Evolutionary conservation across 352 stramenopile genomes (phyloP), one percentile per base, ranked within the genome.

Genomic region (Phytophthora uliginosa): DNA sequence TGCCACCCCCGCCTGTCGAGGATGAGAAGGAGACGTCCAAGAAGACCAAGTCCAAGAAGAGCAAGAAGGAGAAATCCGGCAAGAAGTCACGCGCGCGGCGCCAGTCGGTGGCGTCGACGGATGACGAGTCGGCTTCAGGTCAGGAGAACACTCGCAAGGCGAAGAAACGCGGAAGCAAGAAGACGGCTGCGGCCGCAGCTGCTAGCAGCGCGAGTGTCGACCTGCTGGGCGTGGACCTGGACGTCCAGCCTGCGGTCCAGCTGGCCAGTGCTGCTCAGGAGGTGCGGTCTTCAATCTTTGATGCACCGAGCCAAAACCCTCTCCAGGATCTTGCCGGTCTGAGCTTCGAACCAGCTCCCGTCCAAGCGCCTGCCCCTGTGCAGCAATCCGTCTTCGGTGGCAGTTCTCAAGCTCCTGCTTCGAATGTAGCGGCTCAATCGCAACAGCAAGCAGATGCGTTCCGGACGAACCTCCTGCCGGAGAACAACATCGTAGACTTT

Each of bases 401-500:
- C 10, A 78, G 13, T 34, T 26, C 63, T 61, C 10, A 13, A 45
- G 26, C 55, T 47, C 42, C 34, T 20, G 40, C 38, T 28, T 28
- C 47, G 1, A 28, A 28, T 28, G 8, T 9, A 10, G 62, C 72
- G n/a, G 28, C 61, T 20, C 18, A 53, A 54, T 4, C 47, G 18
- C 65, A 70, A 28, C 28, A 70, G 59, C 73, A 69, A 63, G n/a
- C 42, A 8, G 50, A 71, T 61, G 58, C 77, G 45, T 86, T 89
- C 62, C 61, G 58, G n/a, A 86, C 84, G 20, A 89, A 74, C 47
- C 36, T 92, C 24, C 69, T 92, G 28, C 85, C 85, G 4, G 85
- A 93, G 55, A 91, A 91, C 66, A 79, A 89, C 70, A 83, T 93
- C 57, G 80, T 93, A 18, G 81, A 93, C 60, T 82, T 91, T 2